Conservation (phyloP, 257 asterid species). For the Paulownia fortunei region DNA sequence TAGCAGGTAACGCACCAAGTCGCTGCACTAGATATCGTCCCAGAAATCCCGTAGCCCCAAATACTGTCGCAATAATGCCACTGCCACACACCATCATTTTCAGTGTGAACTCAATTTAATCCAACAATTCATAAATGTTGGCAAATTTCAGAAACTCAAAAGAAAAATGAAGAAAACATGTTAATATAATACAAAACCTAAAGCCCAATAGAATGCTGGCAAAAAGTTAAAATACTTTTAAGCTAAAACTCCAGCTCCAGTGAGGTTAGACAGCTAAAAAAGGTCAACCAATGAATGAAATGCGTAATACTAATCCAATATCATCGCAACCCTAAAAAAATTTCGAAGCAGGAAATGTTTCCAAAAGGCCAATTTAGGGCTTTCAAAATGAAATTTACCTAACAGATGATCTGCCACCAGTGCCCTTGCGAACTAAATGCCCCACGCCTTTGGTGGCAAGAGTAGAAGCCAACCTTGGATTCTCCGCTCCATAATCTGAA, state of each 20-base stretch:
- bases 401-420: constrained; percentile 98
- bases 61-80: constrained; percentile 93
- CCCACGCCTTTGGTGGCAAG: constrained; percentile 82
- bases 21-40: constrained; percentile 95
- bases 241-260: constrained; percentile 6
- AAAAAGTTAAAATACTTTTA: not conserved
- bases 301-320: not conserved
- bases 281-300: not conserved
- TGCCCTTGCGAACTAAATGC: constrained; percentile 90
- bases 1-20: constrained; percentile 64
- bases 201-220: not conserved
- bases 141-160: not conserved
- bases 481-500: constrained; percentile 69
- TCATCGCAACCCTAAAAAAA: constrained; percentile 2
- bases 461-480: constrained; percentile 66
- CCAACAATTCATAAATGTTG: not conserved
- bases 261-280: not conserved
- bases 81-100: constrained; percentile 56
- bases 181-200: not conserved
- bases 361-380: constrained; percentile 20
- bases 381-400: constrained; percentile 52
- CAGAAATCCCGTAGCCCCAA: constrained; percentile 97
- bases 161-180: not conserved
- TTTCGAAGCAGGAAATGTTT: not conserved
- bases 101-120: constrained; percentile 22